Base-by-base conservation (phyloP, 2,329 filamentous ascomycete species). In the Epichloe festucae region DNA sequence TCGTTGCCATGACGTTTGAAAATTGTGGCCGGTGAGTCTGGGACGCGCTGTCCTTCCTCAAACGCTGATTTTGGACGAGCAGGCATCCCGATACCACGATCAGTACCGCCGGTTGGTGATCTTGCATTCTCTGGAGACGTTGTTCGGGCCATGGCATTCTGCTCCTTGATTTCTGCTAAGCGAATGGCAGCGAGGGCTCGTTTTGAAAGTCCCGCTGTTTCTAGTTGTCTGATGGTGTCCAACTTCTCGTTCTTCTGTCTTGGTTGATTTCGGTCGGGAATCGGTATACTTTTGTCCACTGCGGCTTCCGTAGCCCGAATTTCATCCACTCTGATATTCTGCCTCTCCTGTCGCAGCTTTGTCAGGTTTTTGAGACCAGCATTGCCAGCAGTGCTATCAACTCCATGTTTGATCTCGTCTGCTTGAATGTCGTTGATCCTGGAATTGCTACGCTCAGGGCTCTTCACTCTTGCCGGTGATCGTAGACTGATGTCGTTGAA, bases 141-240 rank as follows among this genome's bases (percentile, higher is more conserved):
- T 10, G 71, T 71, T 47, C 68, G 64, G 7, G 70, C 69, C 55
- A 68, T 65, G 38, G 71, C 69, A 58, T 79, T 77, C 52, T 64
- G 67, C 50, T 76, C 73, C 40, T 72, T 68, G 51, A 78, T 78
- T 60, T 78, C 76, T 36, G 74, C 75, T 3, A 81, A 63, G 35
- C 70, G 69, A 50, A 73, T 71, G 6, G 70, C 69, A n/a, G 76
- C 72, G 15, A 76, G 61, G 2, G 71, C 70, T 49, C 72, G 68
- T 51, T 64, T 73, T 5, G 77, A 73, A 27, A 73, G 57, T 2
- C 67, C 69, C 34, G 70, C 66, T 46, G 64, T 65, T 57, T 77
- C 74, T 21, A 67, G 65, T 44, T 67, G 65, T 39, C 68, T 64
- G 45, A 79, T 71, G 27, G 76, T 73, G 43, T 78, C 74, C 8